These are phyloP conservation scores for Diaporthe batatas DNA, from an alignment of 2,329 filamentous ascomycete species.

Conservation along the genomic window DNA sequence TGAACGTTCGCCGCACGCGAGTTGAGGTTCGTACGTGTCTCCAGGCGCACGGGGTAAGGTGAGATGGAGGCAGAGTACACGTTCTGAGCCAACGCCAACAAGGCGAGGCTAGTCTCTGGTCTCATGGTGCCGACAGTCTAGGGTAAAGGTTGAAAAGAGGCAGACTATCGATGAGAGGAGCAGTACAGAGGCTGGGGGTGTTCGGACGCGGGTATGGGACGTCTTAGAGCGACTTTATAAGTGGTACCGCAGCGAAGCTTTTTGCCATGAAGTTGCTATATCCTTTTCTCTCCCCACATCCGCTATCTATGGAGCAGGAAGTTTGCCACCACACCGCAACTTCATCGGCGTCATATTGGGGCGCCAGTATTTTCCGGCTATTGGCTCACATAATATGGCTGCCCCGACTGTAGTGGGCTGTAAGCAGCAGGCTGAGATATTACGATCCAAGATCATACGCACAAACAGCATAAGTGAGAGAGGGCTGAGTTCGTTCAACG, in stretches of 20 bases:
- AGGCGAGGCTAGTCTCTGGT: not conserved
- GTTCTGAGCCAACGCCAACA: slow-evolving; percentile 21
- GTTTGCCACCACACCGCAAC: slow-evolving; percentile 3
- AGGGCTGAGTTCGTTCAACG: too few species aligned
- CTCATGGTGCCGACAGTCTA: slow-evolving; percentile 1
- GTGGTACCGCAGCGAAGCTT: not conserved
- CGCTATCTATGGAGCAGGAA: not conserved
- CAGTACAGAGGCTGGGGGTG: not conserved
- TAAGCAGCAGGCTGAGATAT: not conserved
- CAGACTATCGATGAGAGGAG: not conserved
- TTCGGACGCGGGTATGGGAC: not conserved
- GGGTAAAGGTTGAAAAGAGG: slow-evolving; percentile 39
- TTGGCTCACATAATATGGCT: slow-evolving; percentile 19
- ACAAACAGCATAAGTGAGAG: not conserved
- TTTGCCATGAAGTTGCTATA: not conserved
- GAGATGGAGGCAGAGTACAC: slow-evolving; percentile 43
- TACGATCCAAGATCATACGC: not conserved
- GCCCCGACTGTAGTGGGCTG: not conserved
- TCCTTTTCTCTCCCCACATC: not conserved
- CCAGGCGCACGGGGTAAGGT: slow-evolving; percentile 46
- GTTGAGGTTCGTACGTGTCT: slow-evolving; percentile 52
- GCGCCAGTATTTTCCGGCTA: not conserved
- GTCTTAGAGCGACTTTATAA: not conserved
- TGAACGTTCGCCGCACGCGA: slow-evolving; percentile 54
- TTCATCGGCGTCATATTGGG: not conserved